Conservation (phyloP, 495 filamentous ascomycete species). For the Neurospora sublineolata region DNA sequence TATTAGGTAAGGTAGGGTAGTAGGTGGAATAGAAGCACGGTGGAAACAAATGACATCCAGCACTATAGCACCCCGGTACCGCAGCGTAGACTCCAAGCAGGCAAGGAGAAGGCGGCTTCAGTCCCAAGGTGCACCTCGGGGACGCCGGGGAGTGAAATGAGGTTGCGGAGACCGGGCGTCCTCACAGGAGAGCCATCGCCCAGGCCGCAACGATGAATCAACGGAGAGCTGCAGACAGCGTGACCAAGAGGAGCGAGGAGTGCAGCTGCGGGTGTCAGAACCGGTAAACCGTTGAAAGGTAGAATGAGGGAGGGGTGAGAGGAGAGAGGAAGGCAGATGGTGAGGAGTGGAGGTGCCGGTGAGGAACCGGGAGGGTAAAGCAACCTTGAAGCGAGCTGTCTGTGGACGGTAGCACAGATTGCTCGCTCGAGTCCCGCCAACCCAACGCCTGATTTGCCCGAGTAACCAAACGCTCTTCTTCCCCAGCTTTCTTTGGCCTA, state of each 20-base stretch:
- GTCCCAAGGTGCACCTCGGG: slow-evolving; percentile 18
- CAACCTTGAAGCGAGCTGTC: slow-evolving; percentile 2
- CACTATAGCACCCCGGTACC: slow-evolving; percentile 4
- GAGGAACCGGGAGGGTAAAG: slow-evolving; percentile 5
- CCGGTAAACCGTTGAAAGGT: slow-evolving; percentile 14
- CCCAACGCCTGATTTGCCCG: slow-evolving; percentile 1
- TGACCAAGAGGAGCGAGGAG: slow-evolving; percentile 26
- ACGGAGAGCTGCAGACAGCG: slow-evolving; percentile 15
- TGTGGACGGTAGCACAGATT: slow-evolving; percentile 7
- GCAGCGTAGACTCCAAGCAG: slow-evolving; percentile 4
- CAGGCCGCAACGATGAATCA: slow-evolving; percentile 6
- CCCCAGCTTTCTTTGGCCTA: neutral
- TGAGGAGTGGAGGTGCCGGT: slow-evolving; percentile 5
- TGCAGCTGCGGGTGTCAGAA: slow-evolving; percentile 17
- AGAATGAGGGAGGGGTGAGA: slow-evolving; percentile 8
- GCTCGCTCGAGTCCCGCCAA: slow-evolving; percentile 14
- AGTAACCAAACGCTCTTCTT: neutral
- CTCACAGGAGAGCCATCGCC: slow-evolving; percentile 23
- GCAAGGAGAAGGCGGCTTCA: slow-evolving; percentile 8
- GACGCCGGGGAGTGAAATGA: slow-evolving; percentile 13
- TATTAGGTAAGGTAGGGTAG: slow-evolving; percentile 5
- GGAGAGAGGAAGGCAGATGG: slow-evolving; percentile 1
- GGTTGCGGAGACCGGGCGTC: slow-evolving; percentile 25
- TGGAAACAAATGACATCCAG: neutral
- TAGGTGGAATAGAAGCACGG: slow-evolving; percentile 8